Base-by-base conservation (phyloP, 306 rosid genomes). In the Lagenaria siceraria region DNA sequence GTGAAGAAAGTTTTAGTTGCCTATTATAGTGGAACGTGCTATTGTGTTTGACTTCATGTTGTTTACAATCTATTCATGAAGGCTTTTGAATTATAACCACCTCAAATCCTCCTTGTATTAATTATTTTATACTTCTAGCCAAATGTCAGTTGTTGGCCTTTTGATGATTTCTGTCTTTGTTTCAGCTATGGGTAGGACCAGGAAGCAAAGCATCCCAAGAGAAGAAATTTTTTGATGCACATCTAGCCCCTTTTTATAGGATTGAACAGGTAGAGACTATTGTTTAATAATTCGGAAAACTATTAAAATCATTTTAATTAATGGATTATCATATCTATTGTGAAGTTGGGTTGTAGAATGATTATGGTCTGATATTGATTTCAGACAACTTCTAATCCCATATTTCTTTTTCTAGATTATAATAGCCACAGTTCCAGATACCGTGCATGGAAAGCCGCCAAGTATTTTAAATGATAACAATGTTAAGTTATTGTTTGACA, bases 161-260 rank as follows among this genome's bases (percentile, higher is more conserved):
- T 61, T 46, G 59, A 55, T 61, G 55, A 56, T 40, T 56, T 75
- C 68, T 58, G 22, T 36, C 35, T 54, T 61, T 81, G 74, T 90
- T 81, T 83, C 93, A 90, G 99, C 93, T 95, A 64, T 95, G 99
- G 99, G 98, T 95, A 74, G 98, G 99, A 77, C 97, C 96, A 74
- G 99, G 97, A 84, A 95, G 99, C 86, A 90, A 84, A 84, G 97
- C 99, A 65, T 96, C 97, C 10, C 89, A 82, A 78, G 97, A 95
- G 91, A 95, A 89, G 81, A 89, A 82, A 56, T 95, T 89, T 88
- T 92, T 95, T 83, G 98, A 95, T 77, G 86, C 65, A 78, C 93
- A 90, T 85, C 97, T 95, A 59, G 96, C 97, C 64, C 99, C 99
- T 1, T 95, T 95, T 85, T 90, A 95, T 95, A 87, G 99, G 88